Percentiles rank a stretch among this genome's conserved stretches.
phyloP scores from a whole-genome alignment of 2,329 filamentous ascomycete genomes.

The Plenodomus tracheiphilus region DNA sequence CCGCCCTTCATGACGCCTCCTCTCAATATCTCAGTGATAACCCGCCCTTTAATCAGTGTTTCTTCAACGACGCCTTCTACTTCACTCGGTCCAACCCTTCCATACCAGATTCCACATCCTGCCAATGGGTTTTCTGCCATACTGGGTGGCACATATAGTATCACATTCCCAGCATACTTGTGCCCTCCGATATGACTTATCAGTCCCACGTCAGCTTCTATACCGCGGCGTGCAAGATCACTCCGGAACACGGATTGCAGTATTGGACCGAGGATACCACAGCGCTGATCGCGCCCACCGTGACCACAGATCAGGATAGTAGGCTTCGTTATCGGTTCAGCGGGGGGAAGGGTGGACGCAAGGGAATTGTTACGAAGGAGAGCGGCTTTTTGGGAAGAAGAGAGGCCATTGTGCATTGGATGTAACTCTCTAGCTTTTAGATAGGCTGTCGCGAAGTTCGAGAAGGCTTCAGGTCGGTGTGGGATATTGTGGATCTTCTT shows the following conservation, averaged over 20 bases:
- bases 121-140: conserved; percentile 59
- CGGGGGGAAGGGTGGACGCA: conserved; percentile 55
- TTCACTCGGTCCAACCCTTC: conserved; percentile 72
- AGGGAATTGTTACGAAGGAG: conserved; percentile 53
- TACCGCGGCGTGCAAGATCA: conserved; percentile 56
- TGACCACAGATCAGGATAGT: conserved; percentile 84
- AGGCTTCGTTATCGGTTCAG: conserved; percentile 48
- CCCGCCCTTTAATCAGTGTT: conserved; percentile 67
- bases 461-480: conserved; percentile 60
- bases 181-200: conserved; percentile 84
- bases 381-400: conserved; percentile 54
- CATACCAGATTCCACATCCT: conserved; percentile 81
- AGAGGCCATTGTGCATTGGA: conserved; percentile 60
- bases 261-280: conserved; percentile 77
- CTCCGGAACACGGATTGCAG: conserved; percentile 71
- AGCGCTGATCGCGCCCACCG: conserved; percentile 77
- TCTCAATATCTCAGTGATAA: conserved; percentile 72
- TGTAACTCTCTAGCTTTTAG: conserved; percentile 67
- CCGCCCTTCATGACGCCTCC: conserved; percentile 60
- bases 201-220: conserved; percentile 64
- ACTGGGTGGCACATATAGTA: conserved; percentile 72
- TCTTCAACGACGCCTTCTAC: conserved; percentile 75
- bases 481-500: conserved; percentile 75
- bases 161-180: conserved; percentile 84
- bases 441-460: conserved; percentile 64